Percentiles rank a stretch among this genome's conserved stretches.
Conservation (phyloP, 2,329 filamentous ascomycete genomes). For the Periconia sp. region DNA sequence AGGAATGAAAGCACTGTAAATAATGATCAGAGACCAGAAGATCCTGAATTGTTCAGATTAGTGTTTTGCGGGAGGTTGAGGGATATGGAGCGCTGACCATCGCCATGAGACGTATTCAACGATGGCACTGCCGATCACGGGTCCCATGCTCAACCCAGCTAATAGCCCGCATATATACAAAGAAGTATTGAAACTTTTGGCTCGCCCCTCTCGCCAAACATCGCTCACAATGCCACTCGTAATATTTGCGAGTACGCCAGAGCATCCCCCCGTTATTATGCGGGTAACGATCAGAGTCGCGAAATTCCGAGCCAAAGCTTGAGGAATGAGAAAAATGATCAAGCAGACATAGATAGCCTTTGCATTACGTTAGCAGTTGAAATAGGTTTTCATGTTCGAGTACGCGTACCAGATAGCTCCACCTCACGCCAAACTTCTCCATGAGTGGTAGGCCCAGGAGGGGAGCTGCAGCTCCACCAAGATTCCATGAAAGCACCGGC, state of each 20-base stretch:
- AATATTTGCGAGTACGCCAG: constrained; percentile 47
- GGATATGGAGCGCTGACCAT: constrained; percentile 35
- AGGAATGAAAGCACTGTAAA: constrained; percentile 48
- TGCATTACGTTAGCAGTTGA: constrained; percentile 6
- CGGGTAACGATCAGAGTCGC: constrained; percentile 49
- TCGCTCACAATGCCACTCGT: constrained; percentile 38
- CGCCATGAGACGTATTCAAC: constrained; percentile 44
- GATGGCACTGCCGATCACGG: constrained; percentile 47
- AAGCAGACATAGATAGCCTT: constrained; percentile 43
- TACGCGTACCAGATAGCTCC: constrained; percentile 43
- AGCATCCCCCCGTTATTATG: constrained; percentile 48
- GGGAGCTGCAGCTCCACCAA: constrained; percentile 47
- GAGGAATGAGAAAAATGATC: constrained; percentile 46
- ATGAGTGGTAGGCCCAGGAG: constrained; percentile 47
- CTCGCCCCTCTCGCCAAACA: constrained; percentile 41
- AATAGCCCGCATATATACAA: constrained; percentile 49
- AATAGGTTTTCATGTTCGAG: background rate
- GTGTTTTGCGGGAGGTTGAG: constrained; percentile 13
- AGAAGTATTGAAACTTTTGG: constrained; percentile 47
- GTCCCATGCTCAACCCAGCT: constrained; percentile 48
- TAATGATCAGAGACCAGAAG: constrained; percentile 49
- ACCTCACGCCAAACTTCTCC: constrained; percentile 49
- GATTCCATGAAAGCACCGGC: constrained; percentile 45
- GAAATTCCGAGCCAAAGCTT: constrained; percentile 48
- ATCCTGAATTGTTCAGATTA: constrained; percentile 38